Conservation (phyloP, 495 filamentous ascomycete genomes). For the Cairneyella variabilis region DNA sequence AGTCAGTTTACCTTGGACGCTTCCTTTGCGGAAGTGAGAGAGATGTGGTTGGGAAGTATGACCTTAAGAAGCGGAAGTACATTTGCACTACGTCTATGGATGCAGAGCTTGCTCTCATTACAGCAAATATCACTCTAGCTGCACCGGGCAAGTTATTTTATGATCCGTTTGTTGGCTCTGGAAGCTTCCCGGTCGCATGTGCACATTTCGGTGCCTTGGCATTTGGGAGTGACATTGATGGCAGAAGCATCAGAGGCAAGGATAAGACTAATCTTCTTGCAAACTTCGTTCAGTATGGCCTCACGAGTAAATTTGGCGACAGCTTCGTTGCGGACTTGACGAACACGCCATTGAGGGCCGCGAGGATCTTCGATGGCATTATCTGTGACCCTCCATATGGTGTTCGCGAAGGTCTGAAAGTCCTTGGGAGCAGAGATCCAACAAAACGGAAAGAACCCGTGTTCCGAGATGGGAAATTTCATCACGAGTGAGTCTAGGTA, state of each 20-base stretch:
- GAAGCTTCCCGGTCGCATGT: conserved; percentile 81
- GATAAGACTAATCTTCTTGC: conserved; percentile 46
- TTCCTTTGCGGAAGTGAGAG: conserved; percentile 59
- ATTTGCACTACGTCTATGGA: conserved; percentile 98
- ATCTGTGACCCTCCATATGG: conserved; percentile 98
- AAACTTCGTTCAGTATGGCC: conserved; percentile 85
- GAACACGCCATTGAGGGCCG: conserved; percentile 70
- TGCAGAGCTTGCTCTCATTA: conserved; percentile 85
- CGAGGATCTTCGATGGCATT: conserved; percentile 76
- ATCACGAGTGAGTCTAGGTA: conserved; percentile 55
- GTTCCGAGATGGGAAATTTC: conserved; percentile 63
- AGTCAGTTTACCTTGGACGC: conserved; percentile 66
- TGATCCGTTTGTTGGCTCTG: conserved; percentile 94
- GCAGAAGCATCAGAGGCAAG: conserved; percentile 75
- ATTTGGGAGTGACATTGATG: conserved; percentile 90
- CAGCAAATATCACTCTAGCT: conserved; percentile 83
- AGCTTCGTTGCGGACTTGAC: conserved; percentile 84
- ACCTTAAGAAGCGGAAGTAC: conserved; percentile 87
- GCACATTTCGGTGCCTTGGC: conserved; percentile 82
- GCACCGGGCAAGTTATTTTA: conserved; percentile 79
- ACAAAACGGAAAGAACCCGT: conserved; percentile 57
- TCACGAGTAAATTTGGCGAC: conserved; percentile 61
- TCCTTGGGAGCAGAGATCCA: conserved; percentile 71
- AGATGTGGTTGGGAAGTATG: conserved; percentile 67
- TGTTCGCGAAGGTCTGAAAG: conserved; percentile 87